Conservation (phyloP, 495 filamentous ascomycete species). For the Staphylotrichum longicolle region DNA sequence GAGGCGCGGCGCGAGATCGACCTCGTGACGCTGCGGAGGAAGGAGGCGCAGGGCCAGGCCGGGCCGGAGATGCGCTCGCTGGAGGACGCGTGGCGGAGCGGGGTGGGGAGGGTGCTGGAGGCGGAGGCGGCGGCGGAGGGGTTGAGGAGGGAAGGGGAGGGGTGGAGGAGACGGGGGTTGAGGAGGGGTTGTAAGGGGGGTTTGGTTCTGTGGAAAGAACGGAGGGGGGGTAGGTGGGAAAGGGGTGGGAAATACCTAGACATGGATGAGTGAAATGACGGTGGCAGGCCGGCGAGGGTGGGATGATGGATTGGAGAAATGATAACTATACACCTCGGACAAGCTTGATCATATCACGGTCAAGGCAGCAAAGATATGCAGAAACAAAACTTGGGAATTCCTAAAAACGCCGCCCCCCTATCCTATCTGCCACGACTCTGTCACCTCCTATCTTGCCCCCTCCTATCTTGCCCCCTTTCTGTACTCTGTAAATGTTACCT, state of each 20-base stretch:
- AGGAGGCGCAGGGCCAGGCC: constrained; percentile 62
- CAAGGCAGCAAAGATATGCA: background rate
- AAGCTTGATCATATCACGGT: background rate
- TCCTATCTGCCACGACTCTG: constrained; percentile 3
- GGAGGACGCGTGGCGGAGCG: constrained; percentile 71
- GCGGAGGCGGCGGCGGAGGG: constrained; percentile 72
- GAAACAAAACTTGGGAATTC: constrained; percentile 22
- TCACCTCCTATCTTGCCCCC: too few species aligned
- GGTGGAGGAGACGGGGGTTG: background rate
- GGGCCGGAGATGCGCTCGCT: constrained; percentile 64
- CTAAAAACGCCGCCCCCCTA: constrained; percentile 28
- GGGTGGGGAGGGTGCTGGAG: constrained; percentile 68
- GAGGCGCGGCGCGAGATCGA: constrained; percentile 63
- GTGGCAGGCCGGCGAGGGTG: too few species aligned
- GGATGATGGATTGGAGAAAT: too few species aligned
- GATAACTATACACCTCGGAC: too few species aligned
- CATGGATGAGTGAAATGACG: background rate
- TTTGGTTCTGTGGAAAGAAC: background rate
- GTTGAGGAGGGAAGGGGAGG: constrained; percentile 50
- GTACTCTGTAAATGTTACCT: background rate
- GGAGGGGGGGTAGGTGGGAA: background rate
- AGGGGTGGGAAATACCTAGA: background rate
- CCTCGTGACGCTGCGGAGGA: constrained; percentile 65
- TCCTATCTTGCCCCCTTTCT: too few species aligned
- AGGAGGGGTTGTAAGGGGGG: background rate